A percentile compares a stretch with the other conserved stretches of the same genome.
Evolutionary conservation across 2,329 filamentous ascomycete species (phyloP).

Genomic region (Trichophyton verrucosum): DNA sequence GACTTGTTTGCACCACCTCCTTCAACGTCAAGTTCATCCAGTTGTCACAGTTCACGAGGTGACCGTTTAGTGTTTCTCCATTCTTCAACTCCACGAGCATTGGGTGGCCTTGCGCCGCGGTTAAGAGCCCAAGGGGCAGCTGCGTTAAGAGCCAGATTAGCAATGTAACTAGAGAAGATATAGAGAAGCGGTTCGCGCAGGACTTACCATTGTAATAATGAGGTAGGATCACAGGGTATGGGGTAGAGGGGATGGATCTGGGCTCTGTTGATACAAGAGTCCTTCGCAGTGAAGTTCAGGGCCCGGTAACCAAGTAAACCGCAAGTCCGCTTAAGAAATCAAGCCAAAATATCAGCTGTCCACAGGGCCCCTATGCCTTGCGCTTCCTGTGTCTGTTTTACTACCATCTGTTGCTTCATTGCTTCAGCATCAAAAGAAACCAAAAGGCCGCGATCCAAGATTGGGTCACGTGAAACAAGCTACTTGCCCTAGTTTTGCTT

Average conservation of each 20-base stretch:
- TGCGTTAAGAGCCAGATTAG: constrained; percentile 18
- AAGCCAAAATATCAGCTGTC: neutral
- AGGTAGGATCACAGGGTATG: neutral
- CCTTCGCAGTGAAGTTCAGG: neutral
- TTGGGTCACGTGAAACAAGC: neutral
- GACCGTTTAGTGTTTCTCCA: constrained; percentile 92
- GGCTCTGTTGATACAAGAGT: neutral
- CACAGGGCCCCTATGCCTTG: neutral
- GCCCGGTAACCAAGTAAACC: neutral
- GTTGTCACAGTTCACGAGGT: constrained; percentile 91
- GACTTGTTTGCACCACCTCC: constrained; percentile 91
- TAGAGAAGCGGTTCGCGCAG: neutral
- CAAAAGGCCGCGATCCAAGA: neutral
- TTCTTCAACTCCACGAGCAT: constrained; percentile 98
- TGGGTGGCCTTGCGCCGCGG: constrained; percentile 89
- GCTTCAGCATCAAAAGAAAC: neutral
- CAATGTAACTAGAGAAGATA: neutral
- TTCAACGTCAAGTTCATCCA: constrained; percentile 99
- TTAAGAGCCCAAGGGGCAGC: constrained; percentile 68
- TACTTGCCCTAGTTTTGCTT: neutral
- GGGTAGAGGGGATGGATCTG: neutral
- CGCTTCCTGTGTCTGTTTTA: neutral
- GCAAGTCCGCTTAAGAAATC: neutral
- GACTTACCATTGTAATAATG: neutral
- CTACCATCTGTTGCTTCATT: neutral